Percentiles rank a stretch among this genome's conserved stretches.
Evolutionary conservation across 2,329 filamentous ascomycete genomes (phyloP).

Genomic region (Pseudogymnoascus destructans): DNA sequence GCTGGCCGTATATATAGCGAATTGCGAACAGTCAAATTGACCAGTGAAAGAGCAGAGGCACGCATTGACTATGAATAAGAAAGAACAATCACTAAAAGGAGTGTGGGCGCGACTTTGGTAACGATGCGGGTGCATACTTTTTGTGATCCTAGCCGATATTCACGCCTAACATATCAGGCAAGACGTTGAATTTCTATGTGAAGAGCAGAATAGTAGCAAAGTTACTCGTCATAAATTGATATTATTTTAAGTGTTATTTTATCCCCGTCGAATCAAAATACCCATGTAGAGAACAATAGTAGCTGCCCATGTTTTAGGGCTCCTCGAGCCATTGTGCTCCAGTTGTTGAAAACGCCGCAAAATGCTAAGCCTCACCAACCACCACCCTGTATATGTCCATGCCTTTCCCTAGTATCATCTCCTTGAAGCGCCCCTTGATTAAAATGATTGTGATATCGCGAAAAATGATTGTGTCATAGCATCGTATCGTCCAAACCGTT

Average conservation of each 20-base stretch:
- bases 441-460: conserved; percentile 8
- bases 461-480: conserved; percentile 7
- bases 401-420: neutral
- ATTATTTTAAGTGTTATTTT: conserved; percentile 6
- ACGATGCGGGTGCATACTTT: neutral
- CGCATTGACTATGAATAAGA: conserved; percentile 9
- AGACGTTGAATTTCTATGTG: neutral
- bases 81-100: conserved; percentile 6
- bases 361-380: conserved; percentile 5
- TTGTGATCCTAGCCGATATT: neutral
- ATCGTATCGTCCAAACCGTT: neutral
- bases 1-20: conserved; percentile 4
- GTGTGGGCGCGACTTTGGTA: conserved; percentile 3
- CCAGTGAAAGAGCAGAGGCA: conserved; percentile 5
- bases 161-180: conserved; percentile 2
- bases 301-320: neutral
- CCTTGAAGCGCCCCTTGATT: conserved; percentile 1
- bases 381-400: neutral
- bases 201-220: neutral
- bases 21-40: conserved; percentile 9
- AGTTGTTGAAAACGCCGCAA: neutral
- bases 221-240: conserved; percentile 2
- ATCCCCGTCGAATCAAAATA: neutral
- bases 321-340: neutral
- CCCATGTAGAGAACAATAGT: neutral